Evolutionary conservation across 2,329 filamentous ascomycete genomes (phyloP).

Genomic region (Chaetomium sp.): DNA sequence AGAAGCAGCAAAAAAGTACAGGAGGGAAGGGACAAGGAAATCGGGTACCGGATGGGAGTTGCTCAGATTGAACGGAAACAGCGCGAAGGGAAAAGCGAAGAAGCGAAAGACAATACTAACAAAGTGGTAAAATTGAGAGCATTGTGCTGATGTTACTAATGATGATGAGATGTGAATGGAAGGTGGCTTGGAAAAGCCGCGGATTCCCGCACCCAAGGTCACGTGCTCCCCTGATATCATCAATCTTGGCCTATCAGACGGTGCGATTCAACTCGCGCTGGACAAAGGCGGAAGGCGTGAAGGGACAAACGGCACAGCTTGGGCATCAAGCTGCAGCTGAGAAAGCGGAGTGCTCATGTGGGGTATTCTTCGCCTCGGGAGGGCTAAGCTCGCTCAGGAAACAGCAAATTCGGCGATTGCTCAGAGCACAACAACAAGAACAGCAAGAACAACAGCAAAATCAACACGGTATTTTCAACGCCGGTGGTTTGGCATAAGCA

Average conservation of each 20-base stretch:
- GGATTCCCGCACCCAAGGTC: constrained; percentile 11
- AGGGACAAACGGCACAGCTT: constrained; percentile 16
- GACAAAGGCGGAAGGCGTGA: constrained; percentile 36
- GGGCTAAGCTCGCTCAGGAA: constrained; percentile 31
- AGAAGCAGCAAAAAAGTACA: background rate
- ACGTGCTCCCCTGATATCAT: constrained; percentile 25
- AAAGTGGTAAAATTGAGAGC: background rate
- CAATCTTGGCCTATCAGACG: constrained; percentile 28
- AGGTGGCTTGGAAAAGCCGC: constrained; percentile 5
- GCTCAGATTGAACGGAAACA: background rate
- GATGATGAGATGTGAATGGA: background rate
- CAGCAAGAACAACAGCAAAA: constrained; percentile 23
- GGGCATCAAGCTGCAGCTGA: constrained; percentile 21
- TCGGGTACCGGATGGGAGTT: background rate
- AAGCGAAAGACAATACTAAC: constrained; percentile 6
- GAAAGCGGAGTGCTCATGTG: constrained; percentile 32
- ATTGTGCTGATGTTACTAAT: constrained; percentile 1
- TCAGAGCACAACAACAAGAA: constrained; percentile 23
- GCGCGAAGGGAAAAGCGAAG: background rate
- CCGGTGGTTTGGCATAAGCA: constrained; percentile 31
- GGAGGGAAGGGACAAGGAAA: background rate
- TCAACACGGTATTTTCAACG: constrained; percentile 20
- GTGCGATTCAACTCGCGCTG: constrained; percentile 8
- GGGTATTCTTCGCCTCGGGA: constrained; percentile 32
- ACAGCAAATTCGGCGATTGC: constrained; percentile 25